phyloP scores from a whole-genome alignment of 192 early-diverging fungal species.

The Podila verticillata region DNA sequence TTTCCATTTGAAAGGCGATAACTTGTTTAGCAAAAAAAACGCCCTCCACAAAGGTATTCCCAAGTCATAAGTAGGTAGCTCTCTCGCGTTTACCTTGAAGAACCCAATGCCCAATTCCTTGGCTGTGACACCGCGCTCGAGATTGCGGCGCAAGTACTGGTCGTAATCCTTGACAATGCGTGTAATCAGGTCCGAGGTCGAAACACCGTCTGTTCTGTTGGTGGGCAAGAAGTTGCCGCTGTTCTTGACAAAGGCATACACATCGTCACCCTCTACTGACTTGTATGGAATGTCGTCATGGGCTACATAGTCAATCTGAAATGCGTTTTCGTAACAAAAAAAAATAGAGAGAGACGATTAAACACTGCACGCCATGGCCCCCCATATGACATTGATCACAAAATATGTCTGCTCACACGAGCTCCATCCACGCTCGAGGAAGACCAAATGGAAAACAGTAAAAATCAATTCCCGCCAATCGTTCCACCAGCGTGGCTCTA shows the following conservation, averaged over 20 bases:
- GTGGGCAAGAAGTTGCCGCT: slow-evolving; percentile 74
- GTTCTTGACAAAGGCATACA: slow-evolving; percentile 83
- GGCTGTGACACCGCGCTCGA: slow-evolving; percentile 84
- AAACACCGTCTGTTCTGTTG: slow-evolving; percentile 82
- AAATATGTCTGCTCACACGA: no score
- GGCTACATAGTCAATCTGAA: slow-evolving; percentile 82
- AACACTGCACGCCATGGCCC: neutral
- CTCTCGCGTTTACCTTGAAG: slow-evolving; percentile 65
- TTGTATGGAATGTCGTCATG: slow-evolving; percentile 84
- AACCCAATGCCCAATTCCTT: slow-evolving; percentile 87
- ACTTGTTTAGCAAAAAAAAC: neutral
- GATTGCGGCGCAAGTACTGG: slow-evolving; percentile 82
- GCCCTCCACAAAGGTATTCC: neutral
- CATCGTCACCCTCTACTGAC: slow-evolving; percentile 74
- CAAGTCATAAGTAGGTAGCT: neutral
- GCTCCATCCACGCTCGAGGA: no score
- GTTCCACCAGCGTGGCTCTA: no score
- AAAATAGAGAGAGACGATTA: neutral
- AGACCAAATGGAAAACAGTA: no score
- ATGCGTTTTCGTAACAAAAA: neutral
- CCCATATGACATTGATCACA: neutral
- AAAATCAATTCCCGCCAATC: no score
- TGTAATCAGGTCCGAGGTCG: slow-evolving; percentile 85
- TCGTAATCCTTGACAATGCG: slow-evolving; percentile 89
- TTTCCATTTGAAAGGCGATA: neutral